A percentile compares a stretch with the other conserved stretches of the same genome.
These are phyloP conservation scores for Phytophthora cactorum DNA, from an alignment of 352 stramenopile genomes.

Conservation along the genomic window DNA sequence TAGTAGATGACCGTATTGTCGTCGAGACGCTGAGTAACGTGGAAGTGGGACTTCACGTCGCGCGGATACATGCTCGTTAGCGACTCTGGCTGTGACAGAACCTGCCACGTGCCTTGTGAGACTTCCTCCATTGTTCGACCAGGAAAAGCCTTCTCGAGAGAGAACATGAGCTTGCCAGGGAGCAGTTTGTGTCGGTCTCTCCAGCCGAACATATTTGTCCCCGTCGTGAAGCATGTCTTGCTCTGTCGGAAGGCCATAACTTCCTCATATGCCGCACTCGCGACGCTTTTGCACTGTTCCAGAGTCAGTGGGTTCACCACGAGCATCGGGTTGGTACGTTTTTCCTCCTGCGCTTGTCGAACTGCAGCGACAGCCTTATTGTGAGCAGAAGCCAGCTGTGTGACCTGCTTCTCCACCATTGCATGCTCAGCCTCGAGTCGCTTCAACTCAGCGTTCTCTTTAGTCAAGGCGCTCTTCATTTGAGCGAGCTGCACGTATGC, in stretches of 20 bases:
- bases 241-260: slow-evolving; percentile 52
- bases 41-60: slow-evolving; percentile 52
- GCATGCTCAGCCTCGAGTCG: slow-evolving; percentile 48
- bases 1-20: slow-evolving; percentile 65
- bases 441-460: slow-evolving; percentile 57
- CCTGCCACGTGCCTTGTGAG: slow-evolving; percentile 39
- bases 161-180: slow-evolving; percentile 54
- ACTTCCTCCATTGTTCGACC: slow-evolving; percentile 37
- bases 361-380: slow-evolving; percentile 37
- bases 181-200: slow-evolving; percentile 49
- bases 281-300: slow-evolving; percentile 46
- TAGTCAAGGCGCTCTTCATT: slow-evolving; percentile 46
- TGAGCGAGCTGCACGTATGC: slow-evolving; percentile 57
- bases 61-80: slow-evolving; percentile 49
- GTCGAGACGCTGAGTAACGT: slow-evolving; percentile 62
- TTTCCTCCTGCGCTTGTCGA: slow-evolving; percentile 40
- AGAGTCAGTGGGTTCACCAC: slow-evolving; percentile 40
- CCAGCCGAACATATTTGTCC: slow-evolving; percentile 63
- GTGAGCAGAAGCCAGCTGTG: slow-evolving; percentile 41
- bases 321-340: slow-evolving; percentile 40
- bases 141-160: slow-evolving; percentile 59
- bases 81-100: slow-evolving; percentile 46
- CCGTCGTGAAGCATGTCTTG: slow-evolving; percentile 46
- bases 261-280: slow-evolving; percentile 38
- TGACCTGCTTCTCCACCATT: slow-evolving; percentile 55